Conservation (phyloP, 2,329 filamentous ascomycete species). For the Fusarium secorum region DNA sequence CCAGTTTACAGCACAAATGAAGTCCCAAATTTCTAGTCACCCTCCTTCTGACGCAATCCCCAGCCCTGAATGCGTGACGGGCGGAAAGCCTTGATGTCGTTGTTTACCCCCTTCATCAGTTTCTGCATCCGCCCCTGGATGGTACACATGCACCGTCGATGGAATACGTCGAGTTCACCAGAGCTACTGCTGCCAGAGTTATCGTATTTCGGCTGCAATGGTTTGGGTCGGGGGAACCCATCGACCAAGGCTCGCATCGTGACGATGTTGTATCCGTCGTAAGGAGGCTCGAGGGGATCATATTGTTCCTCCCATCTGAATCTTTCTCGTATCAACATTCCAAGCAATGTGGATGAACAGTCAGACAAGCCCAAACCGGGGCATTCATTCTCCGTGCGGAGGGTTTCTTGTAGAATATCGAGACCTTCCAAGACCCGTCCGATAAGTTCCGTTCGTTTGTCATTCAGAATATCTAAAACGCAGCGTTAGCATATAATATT, state of each 20-base stretch:
- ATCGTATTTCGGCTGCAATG: fast-evolving
- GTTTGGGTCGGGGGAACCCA: fast-evolving
- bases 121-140: not conserved
- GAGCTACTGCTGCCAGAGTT: fast-evolving
- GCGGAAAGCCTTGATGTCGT: not conserved
- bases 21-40: fast-evolving
- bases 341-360: not conserved
- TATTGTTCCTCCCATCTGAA: not conserved
- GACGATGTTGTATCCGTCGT: fast-evolving
- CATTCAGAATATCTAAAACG: fast-evolving
- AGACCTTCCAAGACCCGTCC: fast-evolving
- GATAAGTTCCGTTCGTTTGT: not conserved
- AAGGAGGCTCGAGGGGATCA: not conserved
- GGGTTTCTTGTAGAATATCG: fast-evolving
- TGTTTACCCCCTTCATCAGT: fast-evolving
- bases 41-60: not conserved
- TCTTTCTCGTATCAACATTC: not conserved
- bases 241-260: fast-evolving
- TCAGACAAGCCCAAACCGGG: fast-evolving
- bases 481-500: not conserved
- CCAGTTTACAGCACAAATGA: fast-evolving
- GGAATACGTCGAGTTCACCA: fast-evolving
- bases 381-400: not conserved
- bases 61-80: not conserved
- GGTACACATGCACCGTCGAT: fast-evolving